Evolutionary conservation across 2,329 filamentous ascomycete species (phyloP).

Genomic region (Colletotrichum kahawae): DNA sequence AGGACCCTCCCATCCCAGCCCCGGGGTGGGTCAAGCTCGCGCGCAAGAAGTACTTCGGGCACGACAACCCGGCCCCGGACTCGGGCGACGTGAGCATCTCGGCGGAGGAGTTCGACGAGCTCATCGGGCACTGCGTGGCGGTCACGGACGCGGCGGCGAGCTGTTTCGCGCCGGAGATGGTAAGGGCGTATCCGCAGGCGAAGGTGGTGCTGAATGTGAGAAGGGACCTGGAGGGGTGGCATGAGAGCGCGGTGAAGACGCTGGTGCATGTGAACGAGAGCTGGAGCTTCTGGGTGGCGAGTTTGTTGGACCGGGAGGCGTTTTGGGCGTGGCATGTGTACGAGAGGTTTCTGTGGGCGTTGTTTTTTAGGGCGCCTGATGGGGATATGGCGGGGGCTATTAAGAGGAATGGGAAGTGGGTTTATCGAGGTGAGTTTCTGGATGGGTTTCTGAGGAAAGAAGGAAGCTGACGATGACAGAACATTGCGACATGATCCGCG

Average conservation of each 20-base stretch:
- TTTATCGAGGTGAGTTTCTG: constrained; percentile 21
- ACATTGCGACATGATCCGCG: constrained; percentile 36
- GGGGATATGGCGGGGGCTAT: constrained; percentile 31
- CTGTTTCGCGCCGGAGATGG: constrained; percentile 43
- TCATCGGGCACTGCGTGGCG: constrained; percentile 35
- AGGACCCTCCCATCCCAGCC: constrained; percentile 26
- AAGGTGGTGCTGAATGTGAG: constrained; percentile 49
- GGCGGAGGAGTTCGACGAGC: constrained; percentile 29
- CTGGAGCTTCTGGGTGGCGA: constrained; percentile 34
- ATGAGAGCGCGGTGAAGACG: constrained; percentile 32
- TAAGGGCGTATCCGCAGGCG: constrained; percentile 30
- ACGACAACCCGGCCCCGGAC: background rate
- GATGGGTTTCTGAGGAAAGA: background rate
- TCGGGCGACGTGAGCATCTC: constrained; percentile 7
- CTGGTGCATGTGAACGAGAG: constrained; percentile 25
- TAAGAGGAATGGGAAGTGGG: constrained; percentile 31
- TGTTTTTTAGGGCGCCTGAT: constrained; percentile 32
- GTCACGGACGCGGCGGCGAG: constrained; percentile 46
- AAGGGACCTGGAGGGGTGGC: constrained; percentile 46
- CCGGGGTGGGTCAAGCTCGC: constrained; percentile 28
- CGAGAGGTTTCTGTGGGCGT: constrained; percentile 32
- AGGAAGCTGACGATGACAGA: constrained; percentile 21
- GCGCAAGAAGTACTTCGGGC: constrained; percentile 32
- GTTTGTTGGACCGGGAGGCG: constrained; percentile 30
- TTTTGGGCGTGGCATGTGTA: constrained; percentile 38